Base-by-base conservation (phyloP, 768 basidiomycete genomes). In the Tephrocybe rancida region DNA sequence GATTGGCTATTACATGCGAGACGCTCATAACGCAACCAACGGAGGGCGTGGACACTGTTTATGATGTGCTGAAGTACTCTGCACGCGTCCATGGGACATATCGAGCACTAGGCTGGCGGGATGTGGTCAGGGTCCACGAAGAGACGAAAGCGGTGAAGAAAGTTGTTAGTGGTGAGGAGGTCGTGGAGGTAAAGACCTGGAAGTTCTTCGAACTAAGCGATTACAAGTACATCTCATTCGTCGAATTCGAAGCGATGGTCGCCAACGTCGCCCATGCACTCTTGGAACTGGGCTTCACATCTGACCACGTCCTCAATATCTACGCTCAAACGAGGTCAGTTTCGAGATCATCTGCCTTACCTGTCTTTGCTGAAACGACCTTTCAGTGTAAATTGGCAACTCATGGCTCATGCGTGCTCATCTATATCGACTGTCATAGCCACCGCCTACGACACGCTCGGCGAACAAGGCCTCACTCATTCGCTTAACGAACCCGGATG, bases 401-500 rank as follows among this genome's bases (percentile, higher is more conserved):
- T 93, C 49, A 79, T 96, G 52, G 84, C 89, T 0, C 86, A 93
- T 64, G 92, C 84, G 0, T 97, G 93, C 66, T 81, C 84, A 0
- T 78, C 81, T 9, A 89, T 95, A 53, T 84, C 87, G 10, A 85
- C 86, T 3, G 79, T 87, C 8, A 91, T 96, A 61, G 95, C 93
- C 1, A 98, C 97, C 2, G 95, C 95, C 0, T 98, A 99, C 70
- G 96, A 97, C 65, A 96, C 93, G 2, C 87, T 98, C 19, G 95
- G 96, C 48, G 88, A 90, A 66, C 74, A 82, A 1, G 94, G 96
- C 46, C 85, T 99, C 18, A 75, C 86, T 1, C 95, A 98, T 70
- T 94, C 96, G 0, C 83, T 98, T 54, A 90, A 92, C 67, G 80
- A 79, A 55, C 92, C 95, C 5, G 76, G 86, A 42, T 94, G 90